Evolutionary conservation across 2,329 filamentous ascomycete genomes (phyloP).

Genomic region (Microsporum ferrugineum): DNA sequence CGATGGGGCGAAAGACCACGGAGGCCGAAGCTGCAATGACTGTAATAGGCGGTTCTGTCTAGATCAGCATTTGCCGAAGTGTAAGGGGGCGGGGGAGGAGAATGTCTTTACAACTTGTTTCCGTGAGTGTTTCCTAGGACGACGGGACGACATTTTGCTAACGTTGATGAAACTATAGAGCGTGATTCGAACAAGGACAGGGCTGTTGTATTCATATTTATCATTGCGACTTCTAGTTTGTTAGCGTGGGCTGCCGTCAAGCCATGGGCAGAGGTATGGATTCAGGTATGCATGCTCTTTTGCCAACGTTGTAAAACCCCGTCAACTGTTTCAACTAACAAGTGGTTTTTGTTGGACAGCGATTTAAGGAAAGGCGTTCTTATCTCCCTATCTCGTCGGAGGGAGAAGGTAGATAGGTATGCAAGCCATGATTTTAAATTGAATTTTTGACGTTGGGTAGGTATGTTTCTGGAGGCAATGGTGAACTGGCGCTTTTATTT

Average conservation of each 20-base stretch:
- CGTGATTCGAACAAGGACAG: constrained; percentile 57
- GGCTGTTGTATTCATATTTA: constrained; percentile 55
- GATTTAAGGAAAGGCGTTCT: not conserved
- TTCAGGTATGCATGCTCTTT: constrained; percentile 33
- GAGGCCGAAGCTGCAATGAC: constrained; percentile 48
- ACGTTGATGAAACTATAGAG: constrained; percentile 30
- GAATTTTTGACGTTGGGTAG: not conserved
- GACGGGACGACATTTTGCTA: not conserved
- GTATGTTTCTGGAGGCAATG: not conserved
- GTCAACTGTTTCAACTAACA: not conserved
- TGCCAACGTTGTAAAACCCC: not conserved
- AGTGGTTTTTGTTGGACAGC: not conserved
- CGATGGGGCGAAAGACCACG: constrained; percentile 25
- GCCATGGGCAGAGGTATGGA: constrained; percentile 48
- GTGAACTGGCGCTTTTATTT: not conserved
- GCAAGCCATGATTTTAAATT: not conserved
- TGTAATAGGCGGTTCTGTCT: constrained; percentile 58
- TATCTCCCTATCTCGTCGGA: not conserved
- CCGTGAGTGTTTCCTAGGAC: constrained; percentile 32
- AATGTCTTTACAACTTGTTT: constrained; percentile 57
- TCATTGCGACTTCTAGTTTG: constrained; percentile 50
- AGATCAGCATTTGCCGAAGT: constrained; percentile 50
- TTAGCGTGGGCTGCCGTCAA: constrained; percentile 49
- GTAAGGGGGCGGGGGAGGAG: constrained; percentile 50
- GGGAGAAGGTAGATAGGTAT: not conserved